Conservation (phyloP, 768 basidiomycete genomes). For the Russula dissimulans region DNA sequence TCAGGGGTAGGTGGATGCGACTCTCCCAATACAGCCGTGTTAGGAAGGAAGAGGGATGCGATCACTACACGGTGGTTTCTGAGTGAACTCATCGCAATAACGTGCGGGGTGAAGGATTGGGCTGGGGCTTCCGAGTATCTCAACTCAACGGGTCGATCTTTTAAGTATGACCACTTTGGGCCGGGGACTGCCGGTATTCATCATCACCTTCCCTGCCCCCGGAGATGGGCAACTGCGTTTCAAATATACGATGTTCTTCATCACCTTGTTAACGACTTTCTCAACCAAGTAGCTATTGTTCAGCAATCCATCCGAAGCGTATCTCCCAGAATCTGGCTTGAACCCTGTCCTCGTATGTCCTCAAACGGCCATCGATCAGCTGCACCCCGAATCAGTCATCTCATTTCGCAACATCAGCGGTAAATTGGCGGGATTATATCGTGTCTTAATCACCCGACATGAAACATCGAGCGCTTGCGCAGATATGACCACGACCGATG, state of each 20-base stretch:
- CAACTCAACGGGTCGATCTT: background rate
- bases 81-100: slow-evolving; percentile 51
- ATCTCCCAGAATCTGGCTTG: background rate
- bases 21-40: slow-evolving; percentile 56
- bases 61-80: slow-evolving; percentile 67
- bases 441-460: background rate
- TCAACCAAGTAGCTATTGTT: background rate
- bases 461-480: background rate
- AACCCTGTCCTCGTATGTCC: background rate
- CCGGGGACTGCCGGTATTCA: slow-evolving; percentile 11
- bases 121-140: background rate
- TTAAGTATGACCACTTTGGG: background rate
- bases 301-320: background rate
- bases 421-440: slow-evolving; percentile 5
- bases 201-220: background rate
- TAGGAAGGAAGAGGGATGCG: slow-evolving; percentile 78
- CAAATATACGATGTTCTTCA: too few species aligned
- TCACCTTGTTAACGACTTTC: background rate
- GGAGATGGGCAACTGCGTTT: too few species aligned
- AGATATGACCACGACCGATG: background rate
- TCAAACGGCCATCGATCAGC: slow-evolving; percentile 9
- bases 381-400: background rate
- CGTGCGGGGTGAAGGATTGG: background rate
- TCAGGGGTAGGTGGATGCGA: slow-evolving; percentile 46
- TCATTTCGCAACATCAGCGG: slow-evolving; percentile 6